phyloP scores from a whole-genome alignment of 495 filamentous ascomycete genomes.

The Penicillium angulare region DNA sequence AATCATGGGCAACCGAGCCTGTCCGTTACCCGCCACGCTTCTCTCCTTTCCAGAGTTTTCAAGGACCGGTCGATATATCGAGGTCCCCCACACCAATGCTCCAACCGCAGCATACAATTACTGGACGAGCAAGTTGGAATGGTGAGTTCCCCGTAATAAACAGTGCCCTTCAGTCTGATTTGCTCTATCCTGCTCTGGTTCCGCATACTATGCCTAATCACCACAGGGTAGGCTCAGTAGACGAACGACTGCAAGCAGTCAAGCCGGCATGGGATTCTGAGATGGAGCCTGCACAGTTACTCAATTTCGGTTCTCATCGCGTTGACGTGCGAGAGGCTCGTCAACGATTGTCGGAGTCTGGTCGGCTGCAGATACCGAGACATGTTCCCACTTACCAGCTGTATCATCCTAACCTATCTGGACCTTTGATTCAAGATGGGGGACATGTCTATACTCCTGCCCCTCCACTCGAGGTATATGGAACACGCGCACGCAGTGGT shows the following conservation, averaged over 20 bases:
- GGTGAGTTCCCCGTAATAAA: slow-evolving; percentile 6
- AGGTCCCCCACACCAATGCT: slow-evolving; percentile 7
- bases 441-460: slow-evolving; percentile 18
- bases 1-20: slow-evolving; percentile 43
- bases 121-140: slow-evolving; percentile 25
- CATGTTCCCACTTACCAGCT: slow-evolving; percentile 23
- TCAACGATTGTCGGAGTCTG: slow-evolving; percentile 20
- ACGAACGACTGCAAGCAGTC: slow-evolving; percentile 16
- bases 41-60: slow-evolving; percentile 22
- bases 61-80: slow-evolving; percentile 4
- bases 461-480: slow-evolving; percentile 17
- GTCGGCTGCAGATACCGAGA: slow-evolving; percentile 15
- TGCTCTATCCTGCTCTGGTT: slow-evolving; percentile 18
- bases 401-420: slow-evolving; percentile 35
- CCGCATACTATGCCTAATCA: too few relatives aligned
- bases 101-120: slow-evolving; percentile 19
- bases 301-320: slow-evolving; percentile 29
- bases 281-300: slow-evolving; percentile 10
- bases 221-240: slow-evolving; percentile 18
- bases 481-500: slow-evolving; percentile 44
- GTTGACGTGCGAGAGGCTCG: slow-evolving; percentile 36
- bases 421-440: slow-evolving; percentile 30
- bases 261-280: slow-evolving; percentile 20
- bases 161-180: slow-evolving; percentile 25
- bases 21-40: slow-evolving; percentile 28